Conservation (phyloP, 306 rosid genomes). For the Sicyos baderoa region DNA sequence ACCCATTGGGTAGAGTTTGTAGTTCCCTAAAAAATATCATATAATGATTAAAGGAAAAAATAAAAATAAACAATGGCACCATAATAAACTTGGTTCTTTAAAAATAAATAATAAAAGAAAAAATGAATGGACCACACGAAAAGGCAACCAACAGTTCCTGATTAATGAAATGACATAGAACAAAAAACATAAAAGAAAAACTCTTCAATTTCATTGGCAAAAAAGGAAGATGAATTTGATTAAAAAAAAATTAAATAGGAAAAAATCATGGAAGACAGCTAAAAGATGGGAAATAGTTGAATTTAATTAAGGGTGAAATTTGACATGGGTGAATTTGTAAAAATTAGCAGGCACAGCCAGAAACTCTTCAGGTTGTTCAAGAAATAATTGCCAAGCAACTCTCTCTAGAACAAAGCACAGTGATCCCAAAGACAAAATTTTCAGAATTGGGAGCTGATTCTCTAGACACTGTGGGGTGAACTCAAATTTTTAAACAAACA, state of each 20-base stretch:
- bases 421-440: slow-evolving; percentile 50
- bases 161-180: slow-evolving; percentile 1
- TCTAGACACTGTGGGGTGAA: slow-evolving; percentile 43
- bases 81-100: background rate
- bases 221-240: background rate
- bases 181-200: background rate
- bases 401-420: slow-evolving; percentile 42
- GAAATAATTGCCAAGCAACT: slow-evolving; percentile 54
- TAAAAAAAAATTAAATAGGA: background rate
- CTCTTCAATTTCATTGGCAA: background rate
- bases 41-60: background rate
- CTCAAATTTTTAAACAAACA: background rate
- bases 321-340: background rate
- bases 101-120: background rate
- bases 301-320: background rate
- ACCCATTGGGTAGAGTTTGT: too few relatives aligned
- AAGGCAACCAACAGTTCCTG: background rate
- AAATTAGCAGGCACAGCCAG: slow-evolving; percentile 37
- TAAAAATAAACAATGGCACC: background rate
- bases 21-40: background rate
- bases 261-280: background rate
- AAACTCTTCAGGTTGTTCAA: slow-evolving; percentile 48
- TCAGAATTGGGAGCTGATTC: slow-evolving; percentile 66
- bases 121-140: background rate
- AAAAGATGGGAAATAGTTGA: background rate